Base-by-base conservation (phyloP, 495 filamentous ascomycete genomes). In the Paragyromitra xinjiangensis region DNA sequence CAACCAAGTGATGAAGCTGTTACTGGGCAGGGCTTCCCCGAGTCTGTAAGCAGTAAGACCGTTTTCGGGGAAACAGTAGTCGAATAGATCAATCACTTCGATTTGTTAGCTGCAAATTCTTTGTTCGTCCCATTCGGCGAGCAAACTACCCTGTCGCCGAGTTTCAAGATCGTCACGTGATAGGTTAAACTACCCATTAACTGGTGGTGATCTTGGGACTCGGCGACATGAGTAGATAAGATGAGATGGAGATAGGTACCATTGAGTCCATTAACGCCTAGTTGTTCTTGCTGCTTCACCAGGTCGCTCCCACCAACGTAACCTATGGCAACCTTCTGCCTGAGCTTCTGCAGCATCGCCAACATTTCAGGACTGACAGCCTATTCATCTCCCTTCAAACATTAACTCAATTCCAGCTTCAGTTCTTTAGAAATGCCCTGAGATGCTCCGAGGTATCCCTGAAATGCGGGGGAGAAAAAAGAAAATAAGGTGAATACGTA, bases 31-130 rank as follows among this genome's bases (percentile, higher is more conserved):
- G 64, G 87, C 86, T 79, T 88, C 82, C 75, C 95, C 95, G 80
- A 93, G 82, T 77, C 92, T 93, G 86, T 87, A 95, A n/a, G 94
- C 95, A 0, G 91, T 94, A 71, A 99, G 89, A 1, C 95, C 95
- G 85, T 98, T 98, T 86, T 98, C 95, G 66, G 93, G 85, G 86
- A 98, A 98, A 87, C 92, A 95, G 86, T 93, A 98, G 86, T 98
- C 95, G 86, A 98, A 99, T 71, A 98, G 89, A 51, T 83, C 78
- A 42, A 78, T 77, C 53, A 83, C 81, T 83, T 53, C 34, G 22
- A 2, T 3, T 5, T 66, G 19, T 73, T 40, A 73, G 50, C 22
- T 34, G 16, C 6, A 45, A 24, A 3, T 40, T n/a, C 14, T 11
- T 56, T 67, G 8, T 11, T 24, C 40, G 6, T 14, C 39, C 19